Base-by-base conservation (phyloP, 352 stramenopile genomes). In the Thraustotheca clavata region DNA sequence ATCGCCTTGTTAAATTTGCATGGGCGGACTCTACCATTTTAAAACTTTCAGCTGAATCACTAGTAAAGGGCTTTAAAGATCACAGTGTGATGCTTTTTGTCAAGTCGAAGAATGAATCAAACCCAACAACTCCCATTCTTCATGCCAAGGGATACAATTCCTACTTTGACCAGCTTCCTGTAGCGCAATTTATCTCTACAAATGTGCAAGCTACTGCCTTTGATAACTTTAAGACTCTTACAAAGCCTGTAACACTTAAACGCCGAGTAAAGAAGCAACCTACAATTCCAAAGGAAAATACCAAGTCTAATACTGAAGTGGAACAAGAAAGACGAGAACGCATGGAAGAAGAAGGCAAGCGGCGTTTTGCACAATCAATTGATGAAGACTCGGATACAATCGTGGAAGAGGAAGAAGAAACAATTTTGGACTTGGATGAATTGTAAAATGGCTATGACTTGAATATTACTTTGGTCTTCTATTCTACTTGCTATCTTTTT, bases 21-120 rank as follows among this genome's bases (percentile, higher is more conserved):
- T 91, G 80, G 80, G 60, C 88, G 26, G 82, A 94, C 49, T 73
- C 82, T 34, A 76, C 73, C 29, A 75, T 75, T 14, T 67, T 82
- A 40, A 83, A 85, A 72, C 71, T 91, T 14, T 87, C 80, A 52
- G 75, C 91, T 34, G 82, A 91, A 62, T 77, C 71, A 16, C 62
- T 80, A 63, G 66, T 90, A 29, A 72, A 81, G 5, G 69, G 75
- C 59, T 77, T 68, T 22, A 63, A 71, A 3, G 76, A 87, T 34
- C 79, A 91, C 49, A 80, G 84, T 1, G 49, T 91, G 49, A 72
- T 91, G 54, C 61, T 89, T 4, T 94, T 94, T 65, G 75, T 73
- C 38, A 80, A 75, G n/a, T 63, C 77, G 24, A 72, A 65, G 12
- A 71, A 80, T 22, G 48, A 63, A 6, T 55, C 71, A 20, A 47